Base-by-base conservation (phyloP, 139 green algal species). In the Chlorella sp. region DNA sequence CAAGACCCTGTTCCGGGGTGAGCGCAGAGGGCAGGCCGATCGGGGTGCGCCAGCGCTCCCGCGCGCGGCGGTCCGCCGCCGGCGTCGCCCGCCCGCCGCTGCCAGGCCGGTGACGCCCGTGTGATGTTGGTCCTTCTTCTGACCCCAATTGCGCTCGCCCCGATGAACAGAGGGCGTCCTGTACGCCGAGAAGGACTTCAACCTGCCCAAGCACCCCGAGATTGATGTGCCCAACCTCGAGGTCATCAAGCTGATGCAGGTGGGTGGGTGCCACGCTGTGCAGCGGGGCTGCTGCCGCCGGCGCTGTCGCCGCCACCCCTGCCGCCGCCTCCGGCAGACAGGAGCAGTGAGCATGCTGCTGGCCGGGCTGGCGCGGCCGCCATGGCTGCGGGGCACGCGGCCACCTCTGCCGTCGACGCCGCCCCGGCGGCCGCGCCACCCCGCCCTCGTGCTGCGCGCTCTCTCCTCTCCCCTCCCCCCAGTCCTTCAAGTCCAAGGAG, bases 1-100 rank as follows among this genome's bases (percentile, higher is more conserved):
- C 95, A 99, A 98, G 93, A 98, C 96, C 91, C 96, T 99, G 81
- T 99, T 99, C 90, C 93, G 97, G 79, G 95, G 94, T 97, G 74
- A 71, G 77, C 41, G 6, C n/a, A n/a, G n/a, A n/a, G n/a, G n/a
- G n/a, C n/a, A n/a, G n/a, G n/a, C n/a, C n/a, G n/a, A n/a, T n/a
- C n/a, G n/a, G n/a, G n/a, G n/a, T n/a, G n/a, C n/a, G n/a, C n/a
- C n/a, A n/a, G n/a, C n/a, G n/a, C n/a, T n/a, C n/a, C n/a, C n/a
- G n/a, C n/a, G n/a, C n/a, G n/a, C n/a, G n/a, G n/a, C n/a, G n/a
- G n/a, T n/a, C n/a, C n/a, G n/a, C n/a, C n/a, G n/a, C n/a, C n/a
- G n/a, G n/a, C n/a, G n/a, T n/a, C n/a, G n/a, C n/a, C n/a, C n/a
- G n/a, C n/a, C n/a, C n/a, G n/a, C n/a, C n/a, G n/a, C n/a, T n/a